Conservation (phyloP, 176 grass and related monocot species). For the Pontederia paniculata region DNA sequence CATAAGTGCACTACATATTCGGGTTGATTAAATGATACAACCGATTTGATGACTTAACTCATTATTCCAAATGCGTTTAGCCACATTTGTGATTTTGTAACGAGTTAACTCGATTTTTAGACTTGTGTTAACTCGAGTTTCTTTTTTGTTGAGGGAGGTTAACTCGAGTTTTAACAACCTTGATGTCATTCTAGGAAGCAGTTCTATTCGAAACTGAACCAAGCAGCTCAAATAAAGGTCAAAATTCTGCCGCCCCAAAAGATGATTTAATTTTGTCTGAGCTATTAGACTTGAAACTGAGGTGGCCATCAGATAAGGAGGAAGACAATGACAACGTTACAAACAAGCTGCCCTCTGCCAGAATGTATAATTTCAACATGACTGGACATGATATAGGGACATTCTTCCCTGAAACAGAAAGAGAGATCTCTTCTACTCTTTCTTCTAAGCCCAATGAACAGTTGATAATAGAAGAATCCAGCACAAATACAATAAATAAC, state of each 20-base stretch:
- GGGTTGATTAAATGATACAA: no score
- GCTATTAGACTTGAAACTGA: constrained; percentile 66
- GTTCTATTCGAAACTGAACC: constrained; percentile 56
- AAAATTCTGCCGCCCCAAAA: constrained; percentile 29
- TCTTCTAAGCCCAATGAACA: background rate
- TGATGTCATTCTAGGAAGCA: constrained; percentile 31
- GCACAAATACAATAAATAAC: constrained; percentile 3
- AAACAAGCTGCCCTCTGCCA: constrained; percentile 21
- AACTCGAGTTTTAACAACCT: no score
- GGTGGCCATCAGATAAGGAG: constrained; percentile 33
- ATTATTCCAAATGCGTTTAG: no score
- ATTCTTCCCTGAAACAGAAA: constrained; percentile 48
- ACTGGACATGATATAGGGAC: constrained; percentile 49
- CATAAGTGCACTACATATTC: no score
- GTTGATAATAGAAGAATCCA: background rate
- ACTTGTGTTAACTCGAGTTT: no score
- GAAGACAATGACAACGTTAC: constrained; percentile 19
- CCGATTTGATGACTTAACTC: no score
- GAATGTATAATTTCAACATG: constrained; percentile 27
- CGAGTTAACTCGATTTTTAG: no score
- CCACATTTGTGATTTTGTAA: no score
- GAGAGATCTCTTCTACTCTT: constrained; percentile 19
- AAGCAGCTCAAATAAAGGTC: constrained; percentile 40
- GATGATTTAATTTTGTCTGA: constrained; percentile 53
- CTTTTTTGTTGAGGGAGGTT: no score